Conservation (phyloP, 768 basidiomycete genomes). For the Tephrocybe rancida region DNA sequence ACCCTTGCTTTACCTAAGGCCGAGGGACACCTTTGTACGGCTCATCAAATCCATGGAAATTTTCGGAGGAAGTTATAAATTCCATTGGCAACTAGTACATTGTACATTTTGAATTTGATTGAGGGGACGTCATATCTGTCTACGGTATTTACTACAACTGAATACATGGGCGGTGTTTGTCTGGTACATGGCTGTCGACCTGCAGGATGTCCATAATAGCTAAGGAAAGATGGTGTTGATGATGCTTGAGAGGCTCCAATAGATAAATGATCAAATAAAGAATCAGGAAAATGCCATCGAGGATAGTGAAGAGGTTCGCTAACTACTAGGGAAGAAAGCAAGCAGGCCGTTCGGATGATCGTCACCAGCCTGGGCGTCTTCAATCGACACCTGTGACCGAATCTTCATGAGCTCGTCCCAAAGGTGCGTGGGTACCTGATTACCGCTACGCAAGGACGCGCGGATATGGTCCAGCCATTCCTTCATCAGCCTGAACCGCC, state of each 20-base stretch:
- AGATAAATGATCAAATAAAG: slow-evolving; percentile 4
- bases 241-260: not conserved
- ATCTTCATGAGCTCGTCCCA: slow-evolving; percentile 53
- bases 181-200: slow-evolving; percentile 4
- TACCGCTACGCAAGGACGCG: slow-evolving; percentile 42
- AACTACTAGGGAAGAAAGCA: slow-evolving; percentile 22
- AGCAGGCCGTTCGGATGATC: slow-evolving; percentile 24
- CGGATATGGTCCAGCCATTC: slow-evolving; percentile 53
- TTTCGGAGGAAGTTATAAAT: no score
- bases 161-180: slow-evolving; percentile 6
- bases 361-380: slow-evolving; percentile 9
- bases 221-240: not conserved
- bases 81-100: no score
- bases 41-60: no score
- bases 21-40: no score
- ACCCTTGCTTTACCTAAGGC: no score
- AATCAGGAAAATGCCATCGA: no score
- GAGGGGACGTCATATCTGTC: not conserved
- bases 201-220: not conserved
- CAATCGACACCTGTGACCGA: slow-evolving; percentile 24
- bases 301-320: not conserved
- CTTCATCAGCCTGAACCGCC: slow-evolving; percentile 49
- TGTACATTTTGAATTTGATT: no score
- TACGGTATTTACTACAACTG: not conserved
- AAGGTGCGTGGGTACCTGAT: slow-evolving; percentile 44